These are phyloP conservation scores for Coemansia sp. DNA, from an alignment of 371 early-diverging fungal genomes.

Conservation along the genomic window DNA sequence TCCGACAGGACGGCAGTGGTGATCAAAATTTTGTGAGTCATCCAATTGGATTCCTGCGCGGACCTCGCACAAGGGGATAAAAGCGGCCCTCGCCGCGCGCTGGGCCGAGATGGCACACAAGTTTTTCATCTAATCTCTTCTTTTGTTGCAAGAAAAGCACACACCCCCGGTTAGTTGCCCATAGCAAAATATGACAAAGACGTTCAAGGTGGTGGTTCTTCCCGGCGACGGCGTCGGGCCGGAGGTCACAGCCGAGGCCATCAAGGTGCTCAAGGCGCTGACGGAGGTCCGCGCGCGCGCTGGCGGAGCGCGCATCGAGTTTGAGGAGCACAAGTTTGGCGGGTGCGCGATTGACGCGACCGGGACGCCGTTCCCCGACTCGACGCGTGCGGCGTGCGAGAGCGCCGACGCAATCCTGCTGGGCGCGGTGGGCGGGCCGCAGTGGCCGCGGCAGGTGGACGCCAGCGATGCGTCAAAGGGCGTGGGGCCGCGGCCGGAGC, in stretches of 20 bases:
- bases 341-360: constrained; percentile 90
- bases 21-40: not conserved
- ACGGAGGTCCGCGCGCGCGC: constrained; percentile 60
- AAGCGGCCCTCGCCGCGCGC: not conserved
- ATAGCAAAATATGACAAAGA: constrained; percentile 27
- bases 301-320: constrained; percentile 64
- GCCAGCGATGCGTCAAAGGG: constrained; percentile 55
- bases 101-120: too few species aligned
- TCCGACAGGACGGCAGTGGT: not conserved
- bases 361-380: constrained; percentile 80
- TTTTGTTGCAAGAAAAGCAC: not conserved
- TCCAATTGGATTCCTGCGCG: not conserved
- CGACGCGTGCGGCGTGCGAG: constrained; percentile 76
- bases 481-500: constrained; percentile 89
- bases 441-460: constrained; percentile 74
- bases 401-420: constrained; percentile 86
- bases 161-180: too few species aligned
- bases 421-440: constrained; percentile 96
- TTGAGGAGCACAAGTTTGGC: constrained; percentile 83
- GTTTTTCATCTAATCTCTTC: constrained; percentile 20
- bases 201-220: constrained; percentile 72
- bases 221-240: constrained; percentile 97
- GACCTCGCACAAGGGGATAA: constrained; percentile 1
- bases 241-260: constrained; percentile 88
- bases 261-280: constrained; percentile 80